Conservation (phyloP, 768 basidiomycete genomes). For the Pleurotus tuber-regium region DNA sequence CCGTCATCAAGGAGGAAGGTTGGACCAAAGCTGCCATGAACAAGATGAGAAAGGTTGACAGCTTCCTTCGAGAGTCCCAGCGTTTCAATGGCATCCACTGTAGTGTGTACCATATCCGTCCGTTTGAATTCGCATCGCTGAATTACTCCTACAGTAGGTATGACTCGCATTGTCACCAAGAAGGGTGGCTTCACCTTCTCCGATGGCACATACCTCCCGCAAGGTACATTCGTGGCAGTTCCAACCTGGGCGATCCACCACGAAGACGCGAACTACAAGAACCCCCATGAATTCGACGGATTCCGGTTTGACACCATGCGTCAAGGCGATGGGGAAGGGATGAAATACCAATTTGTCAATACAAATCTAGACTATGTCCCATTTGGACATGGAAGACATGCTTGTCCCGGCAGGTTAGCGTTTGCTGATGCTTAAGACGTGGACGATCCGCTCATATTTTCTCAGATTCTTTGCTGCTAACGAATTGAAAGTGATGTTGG, state of each 20-base stretch:
- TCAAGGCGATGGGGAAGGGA: constrained; percentile 28
- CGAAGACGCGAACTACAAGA: constrained; percentile 35
- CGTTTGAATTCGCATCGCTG: neutral
- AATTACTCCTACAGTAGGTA: constrained; percentile 13
- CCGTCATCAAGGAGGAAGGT: constrained; percentile 19
- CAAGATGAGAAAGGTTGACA: constrained; percentile 32
- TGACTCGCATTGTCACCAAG: constrained; percentile 17
- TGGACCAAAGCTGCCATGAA: no score
- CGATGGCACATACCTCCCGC: constrained; percentile 19
- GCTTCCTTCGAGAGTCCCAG: constrained; percentile 33
- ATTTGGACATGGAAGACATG: constrained; percentile 39
- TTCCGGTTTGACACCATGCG: constrained; percentile 45
- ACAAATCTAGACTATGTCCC: constrained; percentile 27
- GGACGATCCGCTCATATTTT: constrained; percentile 1
- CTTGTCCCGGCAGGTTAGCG: constrained; percentile 19
- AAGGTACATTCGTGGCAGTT: constrained; percentile 10
- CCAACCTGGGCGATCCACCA: no score
- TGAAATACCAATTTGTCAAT: constrained; percentile 33
- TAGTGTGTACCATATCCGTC: constrained; percentile 9
- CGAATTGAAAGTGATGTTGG: constrained; percentile 40
- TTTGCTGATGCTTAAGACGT: constrained; percentile 17
- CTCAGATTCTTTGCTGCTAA: constrained; percentile 41
- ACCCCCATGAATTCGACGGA: constrained; percentile 40
- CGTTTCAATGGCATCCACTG: constrained; percentile 19
- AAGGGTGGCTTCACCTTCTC: constrained; percentile 21